Percentiles rank a stretch among this genome's conserved stretches.
Evolutionary conservation across 1,139 yeast genomes (phyloP).

Genomic region (Meyerozyma carpophila): DNA sequence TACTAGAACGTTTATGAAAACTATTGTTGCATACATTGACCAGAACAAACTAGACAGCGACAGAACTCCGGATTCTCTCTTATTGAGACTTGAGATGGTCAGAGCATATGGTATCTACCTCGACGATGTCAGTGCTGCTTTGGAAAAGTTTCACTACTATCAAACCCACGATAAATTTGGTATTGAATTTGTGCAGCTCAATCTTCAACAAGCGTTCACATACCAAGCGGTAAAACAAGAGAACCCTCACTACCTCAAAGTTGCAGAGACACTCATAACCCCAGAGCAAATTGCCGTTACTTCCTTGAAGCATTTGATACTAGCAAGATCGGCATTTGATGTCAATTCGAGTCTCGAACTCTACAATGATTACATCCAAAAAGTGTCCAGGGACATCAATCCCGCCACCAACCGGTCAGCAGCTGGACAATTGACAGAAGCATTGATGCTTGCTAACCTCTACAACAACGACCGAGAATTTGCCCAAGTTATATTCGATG

Average conservation of each 20-base stretch:
- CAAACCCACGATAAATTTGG: conserved; percentile 33
- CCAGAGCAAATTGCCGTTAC: conserved; percentile 31
- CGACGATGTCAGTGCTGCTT: conserved; percentile 20
- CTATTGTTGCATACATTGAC: conserved; percentile 15
- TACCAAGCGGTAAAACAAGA: conserved; percentile 37
- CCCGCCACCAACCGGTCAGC: conserved; percentile 31
- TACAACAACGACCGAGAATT: conserved; percentile 54
- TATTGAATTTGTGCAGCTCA: conserved; percentile 27
- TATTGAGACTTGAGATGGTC: conserved; percentile 1
- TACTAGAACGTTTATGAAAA: neutral
- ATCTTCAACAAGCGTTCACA: conserved; percentile 19
- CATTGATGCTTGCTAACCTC: conserved; percentile 46
- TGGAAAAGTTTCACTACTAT: conserved; percentile 30
- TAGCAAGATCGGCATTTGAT: conserved; percentile 42
- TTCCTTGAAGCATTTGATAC: conserved; percentile 39
- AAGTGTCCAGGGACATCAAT: conserved; percentile 32
- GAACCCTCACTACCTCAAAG: conserved; percentile 25
- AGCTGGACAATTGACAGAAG: conserved; percentile 47
- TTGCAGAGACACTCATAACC: conserved; percentile 42
- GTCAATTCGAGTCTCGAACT: conserved; percentile 41
- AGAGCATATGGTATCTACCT: conserved; percentile 1
- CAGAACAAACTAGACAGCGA: conserved; percentile 20
- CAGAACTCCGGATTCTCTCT: conserved; percentile 19
- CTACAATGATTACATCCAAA: conserved; percentile 46
- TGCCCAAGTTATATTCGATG: conserved; percentile 56